These are phyloP conservation scores for Rhodotorula glutinis DNA, from an alignment of 1,284 basidiomycete genomes.

Conservation along the genomic window DNA sequence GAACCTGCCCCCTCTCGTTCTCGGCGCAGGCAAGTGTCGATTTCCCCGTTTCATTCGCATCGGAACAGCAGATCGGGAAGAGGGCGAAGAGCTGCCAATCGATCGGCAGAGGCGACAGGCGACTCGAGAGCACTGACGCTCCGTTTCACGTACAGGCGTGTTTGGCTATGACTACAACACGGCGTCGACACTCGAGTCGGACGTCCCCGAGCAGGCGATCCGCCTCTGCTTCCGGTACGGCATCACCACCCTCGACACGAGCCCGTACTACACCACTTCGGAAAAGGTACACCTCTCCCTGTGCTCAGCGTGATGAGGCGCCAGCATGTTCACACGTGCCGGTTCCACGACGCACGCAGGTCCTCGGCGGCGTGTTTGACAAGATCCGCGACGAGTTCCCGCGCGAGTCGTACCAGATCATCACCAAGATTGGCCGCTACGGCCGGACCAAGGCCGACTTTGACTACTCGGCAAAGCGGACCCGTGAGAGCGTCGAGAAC, in stretches of 20 bases:
- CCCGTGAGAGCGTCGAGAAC: conserved; percentile 67
- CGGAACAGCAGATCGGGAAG: too few species aligned
- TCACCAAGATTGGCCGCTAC: conserved; percentile 93
- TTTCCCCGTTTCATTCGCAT: too few species aligned
- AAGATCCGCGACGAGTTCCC: conserved; percentile 68
- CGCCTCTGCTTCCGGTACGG: conserved; percentile 62
- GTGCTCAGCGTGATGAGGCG: too few species aligned
- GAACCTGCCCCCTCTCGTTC: conserved; percentile 22
- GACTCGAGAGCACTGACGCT: too few species aligned
- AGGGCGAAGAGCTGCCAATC: background rate
- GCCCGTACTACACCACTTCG: conserved; percentile 77
- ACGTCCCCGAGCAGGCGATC: conserved; percentile 30
- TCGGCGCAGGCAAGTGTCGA: conserved; percentile 21
- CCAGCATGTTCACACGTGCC: too few species aligned
- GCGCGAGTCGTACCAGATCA: conserved; percentile 67
- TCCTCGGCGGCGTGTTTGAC: conserved; percentile 66
- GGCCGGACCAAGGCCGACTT: conserved; percentile 61
- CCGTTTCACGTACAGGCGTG: conserved; percentile 19
- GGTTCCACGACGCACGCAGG: conserved; percentile 36
- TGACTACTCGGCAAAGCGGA: conserved; percentile 70
- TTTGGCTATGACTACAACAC: conserved; percentile 41
- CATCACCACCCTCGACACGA: conserved; percentile 80
- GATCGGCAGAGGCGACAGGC: too few species aligned
- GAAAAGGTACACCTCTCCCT: conserved; percentile 56
- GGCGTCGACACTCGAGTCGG: conserved; percentile 16